Percentiles rank a stretch among this genome's conserved stretches.
Conservation (phyloP, 1,284 basidiomycete genomes). For the Marasmius tenuissimus region DNA sequence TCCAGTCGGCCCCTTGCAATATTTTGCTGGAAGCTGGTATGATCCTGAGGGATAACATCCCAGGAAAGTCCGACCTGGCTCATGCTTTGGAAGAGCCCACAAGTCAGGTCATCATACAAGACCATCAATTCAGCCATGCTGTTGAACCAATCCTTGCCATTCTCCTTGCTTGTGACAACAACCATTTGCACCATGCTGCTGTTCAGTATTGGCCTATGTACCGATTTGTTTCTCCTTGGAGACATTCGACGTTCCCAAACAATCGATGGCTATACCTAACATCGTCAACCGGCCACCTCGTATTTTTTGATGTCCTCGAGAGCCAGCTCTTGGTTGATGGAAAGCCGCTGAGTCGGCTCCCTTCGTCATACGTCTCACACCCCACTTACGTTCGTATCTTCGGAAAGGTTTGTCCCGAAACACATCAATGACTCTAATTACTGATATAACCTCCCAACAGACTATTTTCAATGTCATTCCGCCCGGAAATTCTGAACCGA, state of each 20-base stretch:
- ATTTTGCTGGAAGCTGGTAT: background rate
- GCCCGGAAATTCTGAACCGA: background rate
- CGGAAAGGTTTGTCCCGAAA: slow-evolving; percentile 22
- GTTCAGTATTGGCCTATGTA: slow-evolving; percentile 35
- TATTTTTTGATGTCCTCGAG: slow-evolving; percentile 40
- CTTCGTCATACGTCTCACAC: slow-evolving; percentile 30
- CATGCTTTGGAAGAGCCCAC: background rate
- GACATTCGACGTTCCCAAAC: slow-evolving; percentile 19
- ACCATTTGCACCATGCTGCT: slow-evolving; percentile 36
- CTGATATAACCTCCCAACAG: background rate
- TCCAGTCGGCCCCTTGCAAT: background rate
- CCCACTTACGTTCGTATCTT: slow-evolving; percentile 31
- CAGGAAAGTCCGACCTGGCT: background rate
- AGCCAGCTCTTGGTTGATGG: slow-evolving; percentile 44
- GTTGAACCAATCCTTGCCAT: background rate
- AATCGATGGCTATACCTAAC: slow-evolving; percentile 34
- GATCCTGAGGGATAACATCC: background rate
- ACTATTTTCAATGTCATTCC: background rate
- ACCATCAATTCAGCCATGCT: background rate
- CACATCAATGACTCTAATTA: background rate
- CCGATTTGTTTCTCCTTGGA: slow-evolving; percentile 30
- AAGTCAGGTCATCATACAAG: background rate
- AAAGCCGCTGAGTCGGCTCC: slow-evolving; percentile 37
- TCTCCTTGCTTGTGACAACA: background rate
- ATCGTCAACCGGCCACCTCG: slow-evolving; percentile 13